Percentiles rank a stretch among this genome's conserved stretches.
phyloP scores from a whole-genome alignment of 2,329 filamentous ascomycete genomes.

The Fonsecaea erecta region DNA sequence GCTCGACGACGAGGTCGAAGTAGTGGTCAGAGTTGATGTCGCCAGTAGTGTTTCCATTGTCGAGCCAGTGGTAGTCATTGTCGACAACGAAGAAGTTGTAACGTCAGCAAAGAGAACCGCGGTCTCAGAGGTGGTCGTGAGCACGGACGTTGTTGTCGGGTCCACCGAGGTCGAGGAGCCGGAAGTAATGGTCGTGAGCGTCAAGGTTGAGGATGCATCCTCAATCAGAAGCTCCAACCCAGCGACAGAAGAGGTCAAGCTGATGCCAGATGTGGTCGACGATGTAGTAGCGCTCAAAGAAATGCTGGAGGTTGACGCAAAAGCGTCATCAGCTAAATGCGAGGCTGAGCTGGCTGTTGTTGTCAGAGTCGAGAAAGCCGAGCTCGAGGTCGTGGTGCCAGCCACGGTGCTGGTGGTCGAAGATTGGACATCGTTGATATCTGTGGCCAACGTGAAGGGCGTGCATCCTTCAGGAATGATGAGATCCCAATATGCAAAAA shows the following conservation, averaged over 20 bases:
- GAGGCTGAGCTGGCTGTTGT: not conserved
- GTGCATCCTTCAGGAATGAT: conserved; percentile 11
- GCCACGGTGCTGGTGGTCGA: not conserved
- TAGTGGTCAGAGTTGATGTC: not conserved
- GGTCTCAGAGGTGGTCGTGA: not conserved
- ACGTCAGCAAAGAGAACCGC: not conserved
- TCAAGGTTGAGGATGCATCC: too few species aligned
- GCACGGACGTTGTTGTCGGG: not conserved
- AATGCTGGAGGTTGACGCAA: not conserved
- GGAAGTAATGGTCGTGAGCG: not conserved
- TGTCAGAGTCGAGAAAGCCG: not conserved
- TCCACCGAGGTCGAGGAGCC: not conserved
- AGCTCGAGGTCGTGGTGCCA: not conserved
- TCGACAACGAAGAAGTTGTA: not conserved
- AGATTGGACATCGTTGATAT: not conserved
- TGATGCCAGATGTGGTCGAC: not conserved
- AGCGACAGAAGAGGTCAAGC: not conserved
- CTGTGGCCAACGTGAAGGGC: not conserved
- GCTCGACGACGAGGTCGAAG: not conserved
- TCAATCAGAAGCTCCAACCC: too few species aligned
- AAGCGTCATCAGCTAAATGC: not conserved
- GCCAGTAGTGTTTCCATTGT: not conserved
- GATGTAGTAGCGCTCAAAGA: not conserved
- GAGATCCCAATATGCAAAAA: conserved; percentile 19
- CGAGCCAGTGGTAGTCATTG: not conserved